Evolutionary conservation across 352 stramenopile genomes (phyloP), one percentile per base, ranked within the genome.

Genomic region (Phytophthora citrophthora): DNA sequence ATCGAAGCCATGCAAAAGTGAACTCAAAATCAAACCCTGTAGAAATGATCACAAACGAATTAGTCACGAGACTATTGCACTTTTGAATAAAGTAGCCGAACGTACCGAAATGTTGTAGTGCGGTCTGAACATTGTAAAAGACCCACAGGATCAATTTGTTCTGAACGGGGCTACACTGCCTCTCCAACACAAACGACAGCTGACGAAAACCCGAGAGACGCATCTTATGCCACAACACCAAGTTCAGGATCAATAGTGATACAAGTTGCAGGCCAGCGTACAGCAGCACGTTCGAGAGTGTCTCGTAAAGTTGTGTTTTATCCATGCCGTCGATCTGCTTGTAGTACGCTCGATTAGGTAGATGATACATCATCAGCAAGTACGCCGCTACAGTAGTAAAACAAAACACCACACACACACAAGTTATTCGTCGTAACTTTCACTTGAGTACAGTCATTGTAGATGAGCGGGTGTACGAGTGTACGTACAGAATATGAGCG

Each of bases 91-190:
- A 11, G 29, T 12, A 4, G 9, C 29, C 29, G 9, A 34, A 34
- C 11, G 15, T 36, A 74, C 70, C 58, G 26, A 61, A 74, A 26
- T 82, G 70, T 7, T 72, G 36, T 0, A 79, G 44, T 4, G 61
- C 45, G 0, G 58, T 45, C 31, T 79, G 73, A 5, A 76, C 46
- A 2, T 64, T 61, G 41, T 72, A 77, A 11, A 68, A 55, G 10
- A 86, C 56, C 70, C 76, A 85, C 41, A 76, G 64, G 23, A 74
- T 38, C 8, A 86, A 24, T 32, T 70, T 77, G 46, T 36, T 31
- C 32, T 80, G 77, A 2, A 81, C 47, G 15, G 70, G 38, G 11
- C 32, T 54, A 34, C 45, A 61, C 11, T 83, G 68, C 8, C 40
- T 67, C 20, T 66, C 46, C 8, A 86, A 44, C 11, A 84, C 68